Conservation (phyloP, 2,329 filamentous ascomycete species). For the Colletotrichum musicola region DNA sequence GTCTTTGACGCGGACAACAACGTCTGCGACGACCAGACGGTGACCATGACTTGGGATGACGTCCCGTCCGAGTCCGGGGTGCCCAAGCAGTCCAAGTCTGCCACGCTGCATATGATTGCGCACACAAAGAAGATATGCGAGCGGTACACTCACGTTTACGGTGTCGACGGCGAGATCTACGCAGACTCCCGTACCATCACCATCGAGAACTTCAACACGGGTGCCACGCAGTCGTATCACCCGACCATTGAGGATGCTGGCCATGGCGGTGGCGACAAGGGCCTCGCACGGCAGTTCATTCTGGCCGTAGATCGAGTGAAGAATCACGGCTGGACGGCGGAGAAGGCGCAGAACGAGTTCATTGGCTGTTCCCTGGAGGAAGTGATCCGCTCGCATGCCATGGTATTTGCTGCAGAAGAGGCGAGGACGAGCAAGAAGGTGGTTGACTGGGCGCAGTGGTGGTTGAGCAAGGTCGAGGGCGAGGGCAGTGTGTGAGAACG, state of each 20-base stretch:
- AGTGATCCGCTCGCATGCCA: conserved; percentile 87
- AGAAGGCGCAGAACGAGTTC: conserved; percentile 78
- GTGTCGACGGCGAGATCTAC: conserved; percentile 85
- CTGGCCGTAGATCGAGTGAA: conserved; percentile 85
- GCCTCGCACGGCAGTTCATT: conserved; percentile 86
- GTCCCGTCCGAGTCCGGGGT: conserved; percentile 53
- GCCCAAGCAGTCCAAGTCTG: conserved; percentile 72
- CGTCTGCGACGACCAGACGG: conserved; percentile 92
- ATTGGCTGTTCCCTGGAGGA: conserved; percentile 90
- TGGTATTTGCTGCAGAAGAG: conserved; percentile 95
- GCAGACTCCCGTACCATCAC: conserved; percentile 85
- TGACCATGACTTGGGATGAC: conserved; percentile 90
- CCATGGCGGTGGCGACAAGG: conserved; percentile 39
- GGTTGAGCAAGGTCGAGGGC: conserved; percentile 60
- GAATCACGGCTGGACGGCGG: conserved; percentile 73
- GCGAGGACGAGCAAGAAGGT: conserved; percentile 78
- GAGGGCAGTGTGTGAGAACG: conserved; percentile 4
- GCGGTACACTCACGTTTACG: conserved; percentile 87
- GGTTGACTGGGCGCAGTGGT: conserved; percentile 83
- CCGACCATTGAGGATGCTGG: conserved; percentile 38
- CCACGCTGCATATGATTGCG: conserved; percentile 93
- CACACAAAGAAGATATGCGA: conserved; percentile 90
- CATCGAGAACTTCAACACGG: conserved; percentile 67
- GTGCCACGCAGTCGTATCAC: conserved; percentile 30
- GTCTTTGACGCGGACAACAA: conserved; percentile 95